Conservation (phyloP, 2,329 filamentous ascomycete genomes). For the Epichloe sylvatica region DNA sequence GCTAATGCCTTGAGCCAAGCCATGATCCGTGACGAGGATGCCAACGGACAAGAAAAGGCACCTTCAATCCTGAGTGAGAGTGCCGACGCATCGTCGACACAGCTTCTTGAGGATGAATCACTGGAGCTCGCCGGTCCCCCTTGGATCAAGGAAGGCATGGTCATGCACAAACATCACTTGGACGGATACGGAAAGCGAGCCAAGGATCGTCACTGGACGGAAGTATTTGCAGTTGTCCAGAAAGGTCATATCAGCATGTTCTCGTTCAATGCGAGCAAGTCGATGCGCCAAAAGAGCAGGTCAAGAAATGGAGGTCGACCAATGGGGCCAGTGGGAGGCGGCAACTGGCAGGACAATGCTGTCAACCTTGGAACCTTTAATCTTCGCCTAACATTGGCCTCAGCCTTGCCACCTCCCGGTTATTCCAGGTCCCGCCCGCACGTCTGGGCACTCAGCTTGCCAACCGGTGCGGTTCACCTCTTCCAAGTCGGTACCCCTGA, state of each 20-base stretch:
- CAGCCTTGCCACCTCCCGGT: constrained; percentile 74
- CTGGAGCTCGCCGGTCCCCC: constrained; percentile 88
- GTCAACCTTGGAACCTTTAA: constrained; percentile 78
- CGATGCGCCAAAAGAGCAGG: constrained; percentile 52
- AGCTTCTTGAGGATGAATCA: constrained; percentile 80
- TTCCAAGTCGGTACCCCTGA: constrained; percentile 95
- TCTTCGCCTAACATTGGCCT: constrained; percentile 82
- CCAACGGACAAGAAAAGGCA: constrained; percentile 34
- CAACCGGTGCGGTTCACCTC: constrained; percentile 88
- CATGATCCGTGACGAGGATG: constrained; percentile 79
- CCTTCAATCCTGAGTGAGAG: constrained; percentile 48
- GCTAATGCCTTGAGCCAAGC: constrained; percentile 93
- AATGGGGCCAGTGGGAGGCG: constrained; percentile 67
- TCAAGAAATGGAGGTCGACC: constrained; percentile 34
- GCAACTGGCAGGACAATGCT: constrained; percentile 97
- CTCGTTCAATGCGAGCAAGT: constrained; percentile 77
- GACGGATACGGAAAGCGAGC: constrained; percentile 83
- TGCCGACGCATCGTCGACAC: constrained; percentile 43
- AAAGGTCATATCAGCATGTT: constrained; percentile 91
- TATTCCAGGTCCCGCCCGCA: constrained; percentile 84
- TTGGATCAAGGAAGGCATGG: constrained; percentile 92
- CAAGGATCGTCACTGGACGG: constrained; percentile 86
- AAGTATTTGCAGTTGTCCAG: constrained; percentile 91
- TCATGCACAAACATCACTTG: constrained; percentile 93
- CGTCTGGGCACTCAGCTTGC: constrained; percentile 86